Conservation (phyloP, 2,329 filamentous ascomycete genomes). For the Alternaria hordeiaustralica region DNA sequence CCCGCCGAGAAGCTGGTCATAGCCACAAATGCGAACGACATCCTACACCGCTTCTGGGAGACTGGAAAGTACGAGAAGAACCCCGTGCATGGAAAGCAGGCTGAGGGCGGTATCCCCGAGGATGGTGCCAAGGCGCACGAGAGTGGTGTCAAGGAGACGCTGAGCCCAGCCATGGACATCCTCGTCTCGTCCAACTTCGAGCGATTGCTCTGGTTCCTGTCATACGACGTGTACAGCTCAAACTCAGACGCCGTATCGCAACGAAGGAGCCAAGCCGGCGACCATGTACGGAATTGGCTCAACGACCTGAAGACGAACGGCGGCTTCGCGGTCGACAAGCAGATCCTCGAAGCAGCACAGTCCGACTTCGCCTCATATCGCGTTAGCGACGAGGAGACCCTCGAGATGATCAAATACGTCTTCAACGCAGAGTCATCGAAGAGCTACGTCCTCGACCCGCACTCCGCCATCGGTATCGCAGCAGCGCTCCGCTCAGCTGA, state of each 20-base stretch:
- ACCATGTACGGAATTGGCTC: slow-evolving; percentile 81
- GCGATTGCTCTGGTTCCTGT: slow-evolving; percentile 90
- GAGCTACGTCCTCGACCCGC: slow-evolving; percentile 86
- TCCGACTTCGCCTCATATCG: slow-evolving; percentile 81
- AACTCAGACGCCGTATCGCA: slow-evolving; percentile 51
- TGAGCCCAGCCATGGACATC: slow-evolving; percentile 97
- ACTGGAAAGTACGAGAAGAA: slow-evolving; percentile 90
- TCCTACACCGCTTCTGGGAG: slow-evolving; percentile 93
- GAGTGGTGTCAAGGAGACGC: slow-evolving; percentile 85
- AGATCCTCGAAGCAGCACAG: slow-evolving; percentile 74
- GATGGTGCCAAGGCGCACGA: slow-evolving; percentile 68
- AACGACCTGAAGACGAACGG: slow-evolving; percentile 79
- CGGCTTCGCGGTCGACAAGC: slow-evolving; percentile 79
- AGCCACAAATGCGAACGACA: slow-evolving; percentile 97
- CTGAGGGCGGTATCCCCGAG: slow-evolving; percentile 61
- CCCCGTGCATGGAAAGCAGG: slow-evolving; percentile 63
- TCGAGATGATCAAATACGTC: slow-evolving; percentile 55
- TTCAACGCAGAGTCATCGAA: slow-evolving; percentile 57
- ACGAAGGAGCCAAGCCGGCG: slow-evolving; percentile 63
- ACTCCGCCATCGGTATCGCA: slow-evolving; percentile 85
- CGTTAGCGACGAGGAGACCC: slow-evolving; percentile 61
- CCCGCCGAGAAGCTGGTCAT: slow-evolving; percentile 88
- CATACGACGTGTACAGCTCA: slow-evolving; percentile 60
- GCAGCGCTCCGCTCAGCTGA: slow-evolving; percentile 73
- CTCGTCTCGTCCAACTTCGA: slow-evolving; percentile 97